These are phyloP conservation scores for Trichosporon ovoides DNA, from an alignment of 1,284 basidiomycete species.

Conservation along the genomic window DNA sequence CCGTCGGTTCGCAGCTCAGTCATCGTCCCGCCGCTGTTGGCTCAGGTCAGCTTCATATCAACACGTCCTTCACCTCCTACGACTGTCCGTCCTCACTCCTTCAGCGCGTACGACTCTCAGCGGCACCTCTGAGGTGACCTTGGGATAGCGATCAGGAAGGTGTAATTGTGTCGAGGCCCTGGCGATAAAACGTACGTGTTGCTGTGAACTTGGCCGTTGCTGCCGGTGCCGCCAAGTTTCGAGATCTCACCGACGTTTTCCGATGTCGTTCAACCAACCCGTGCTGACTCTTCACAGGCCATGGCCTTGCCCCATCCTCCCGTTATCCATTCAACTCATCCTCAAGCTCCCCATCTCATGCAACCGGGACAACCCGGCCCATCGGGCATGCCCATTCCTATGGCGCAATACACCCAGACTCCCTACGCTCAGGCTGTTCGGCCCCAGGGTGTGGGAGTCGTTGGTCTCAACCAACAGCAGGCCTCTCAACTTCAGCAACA, in stretches of 20 bases:
- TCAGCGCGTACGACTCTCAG: background rate
- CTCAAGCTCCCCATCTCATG: slow-evolving; percentile 26
- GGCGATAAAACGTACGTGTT: slow-evolving; percentile 24
- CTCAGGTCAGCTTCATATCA: background rate
- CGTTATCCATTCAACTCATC: slow-evolving; percentile 23
- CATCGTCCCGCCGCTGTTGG: no score
- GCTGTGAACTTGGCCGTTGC: no score
- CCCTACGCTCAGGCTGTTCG: slow-evolving; percentile 13
- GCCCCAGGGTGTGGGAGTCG: slow-evolving; percentile 11
- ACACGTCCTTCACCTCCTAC: background rate
- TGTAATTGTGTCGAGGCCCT: slow-evolving; percentile 20
- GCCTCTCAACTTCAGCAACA: slow-evolving; percentile 17
- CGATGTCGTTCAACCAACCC: background rate
- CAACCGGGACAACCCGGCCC: slow-evolving; percentile 29
- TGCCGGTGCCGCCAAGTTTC: background rate
- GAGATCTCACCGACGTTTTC: background rate
- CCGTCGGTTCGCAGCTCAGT: no score
- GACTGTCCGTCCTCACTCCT: background rate
- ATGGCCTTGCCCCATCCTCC: slow-evolving; percentile 47
- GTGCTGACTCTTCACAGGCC: slow-evolving; percentile 22
- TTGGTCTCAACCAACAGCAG: slow-evolving; percentile 17
- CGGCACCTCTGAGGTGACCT: slow-evolving; percentile 6
- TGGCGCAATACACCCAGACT: slow-evolving; percentile 21
- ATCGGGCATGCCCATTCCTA: slow-evolving; percentile 25
- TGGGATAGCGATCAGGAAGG: slow-evolving; percentile 17